A percentile compares a stretch with the other conserved stretches of the same genome.
Evolutionary conservation across 768 basidiomycete genomes (phyloP).

Genomic region (Phylloporus arenicola): DNA sequence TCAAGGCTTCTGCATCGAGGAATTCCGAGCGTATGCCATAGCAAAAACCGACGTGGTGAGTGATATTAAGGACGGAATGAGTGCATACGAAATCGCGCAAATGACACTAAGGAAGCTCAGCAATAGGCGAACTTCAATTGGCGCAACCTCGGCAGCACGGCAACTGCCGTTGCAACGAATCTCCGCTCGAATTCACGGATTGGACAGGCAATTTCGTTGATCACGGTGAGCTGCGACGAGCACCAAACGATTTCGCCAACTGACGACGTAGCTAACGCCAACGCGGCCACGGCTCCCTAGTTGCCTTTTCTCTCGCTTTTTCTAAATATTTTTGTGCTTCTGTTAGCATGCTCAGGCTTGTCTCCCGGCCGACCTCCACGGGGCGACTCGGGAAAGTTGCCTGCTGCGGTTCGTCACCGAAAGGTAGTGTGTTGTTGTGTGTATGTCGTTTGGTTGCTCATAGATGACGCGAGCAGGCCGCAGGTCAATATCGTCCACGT

Average conservation of each 20-base stretch:
- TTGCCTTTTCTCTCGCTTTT: constrained; percentile 20
- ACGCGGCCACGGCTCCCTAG: constrained; percentile 9
- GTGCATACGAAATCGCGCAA: too few species aligned
- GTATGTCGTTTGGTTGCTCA: neutral
- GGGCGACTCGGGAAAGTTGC: constrained; percentile 65
- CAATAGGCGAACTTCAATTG: too few species aligned
- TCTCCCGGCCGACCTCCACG: constrained; percentile 61
- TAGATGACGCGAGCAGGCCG: constrained; percentile 37
- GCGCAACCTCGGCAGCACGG: neutral
- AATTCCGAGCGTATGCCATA: too few species aligned
- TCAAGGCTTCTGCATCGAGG: too few species aligned
- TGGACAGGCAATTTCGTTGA: constrained; percentile 17
- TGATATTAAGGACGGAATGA: too few species aligned
- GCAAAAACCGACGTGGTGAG: too few species aligned
- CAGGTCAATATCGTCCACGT: constrained; percentile 60
- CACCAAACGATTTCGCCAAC: constrained; percentile 21
- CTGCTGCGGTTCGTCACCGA: constrained; percentile 35
- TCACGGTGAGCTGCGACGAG: constrained; percentile 43
- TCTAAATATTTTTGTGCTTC: constrained; percentile 11
- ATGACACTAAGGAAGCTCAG: too few species aligned
- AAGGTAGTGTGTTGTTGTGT: constrained; percentile 21
- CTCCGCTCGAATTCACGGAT: constrained; percentile 20
- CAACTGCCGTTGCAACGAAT: constrained; percentile 8
- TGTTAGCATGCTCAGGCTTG: constrained; percentile 59
- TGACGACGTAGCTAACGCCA: constrained; percentile 12